Conservation (phyloP, 768 basidiomycete species). For the Clathrus columnatus region DNA sequence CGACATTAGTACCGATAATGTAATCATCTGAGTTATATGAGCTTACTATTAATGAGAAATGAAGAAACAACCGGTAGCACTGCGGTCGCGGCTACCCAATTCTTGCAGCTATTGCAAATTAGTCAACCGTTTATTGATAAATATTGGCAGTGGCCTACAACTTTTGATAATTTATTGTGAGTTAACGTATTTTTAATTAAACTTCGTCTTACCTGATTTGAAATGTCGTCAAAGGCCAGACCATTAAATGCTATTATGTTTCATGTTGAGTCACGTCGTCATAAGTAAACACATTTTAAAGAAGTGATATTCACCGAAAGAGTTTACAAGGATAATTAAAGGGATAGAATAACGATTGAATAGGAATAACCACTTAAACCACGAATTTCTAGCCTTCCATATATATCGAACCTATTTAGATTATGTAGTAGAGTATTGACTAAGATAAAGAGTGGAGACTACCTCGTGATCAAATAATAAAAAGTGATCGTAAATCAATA, state of each 20-base stretch:
- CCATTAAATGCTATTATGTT: slow-evolving; percentile 1
- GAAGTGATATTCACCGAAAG: slow-evolving; percentile 21
- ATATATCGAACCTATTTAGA: slow-evolving; percentile 21
- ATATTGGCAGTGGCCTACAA: too few relatives aligned
- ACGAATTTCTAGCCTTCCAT: slow-evolving; percentile 30
- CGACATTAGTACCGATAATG: background rate
- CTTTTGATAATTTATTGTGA: too few relatives aligned
- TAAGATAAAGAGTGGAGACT: background rate
- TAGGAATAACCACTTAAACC: slow-evolving; percentile 32
- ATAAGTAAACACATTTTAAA: too few relatives aligned
- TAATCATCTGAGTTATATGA: background rate
- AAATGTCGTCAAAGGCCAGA: background rate
- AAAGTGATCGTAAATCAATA: slow-evolving; percentile 35
- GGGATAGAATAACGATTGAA: slow-evolving; percentile 32
- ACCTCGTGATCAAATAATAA: slow-evolving; percentile 35
- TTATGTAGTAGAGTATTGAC: background rate
- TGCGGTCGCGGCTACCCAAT: background rate
- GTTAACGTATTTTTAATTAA: background rate
- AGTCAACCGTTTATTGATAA: too few relatives aligned
- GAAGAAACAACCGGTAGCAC: background rate
- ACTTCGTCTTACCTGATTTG: background rate
- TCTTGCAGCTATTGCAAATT: background rate
- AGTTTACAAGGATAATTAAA: slow-evolving; percentile 17
- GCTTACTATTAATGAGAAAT: background rate
- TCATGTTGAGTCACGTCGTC: background rate